Conservation (phyloP, 108 stramenopile species). For the Nitzschia palea region DNA sequence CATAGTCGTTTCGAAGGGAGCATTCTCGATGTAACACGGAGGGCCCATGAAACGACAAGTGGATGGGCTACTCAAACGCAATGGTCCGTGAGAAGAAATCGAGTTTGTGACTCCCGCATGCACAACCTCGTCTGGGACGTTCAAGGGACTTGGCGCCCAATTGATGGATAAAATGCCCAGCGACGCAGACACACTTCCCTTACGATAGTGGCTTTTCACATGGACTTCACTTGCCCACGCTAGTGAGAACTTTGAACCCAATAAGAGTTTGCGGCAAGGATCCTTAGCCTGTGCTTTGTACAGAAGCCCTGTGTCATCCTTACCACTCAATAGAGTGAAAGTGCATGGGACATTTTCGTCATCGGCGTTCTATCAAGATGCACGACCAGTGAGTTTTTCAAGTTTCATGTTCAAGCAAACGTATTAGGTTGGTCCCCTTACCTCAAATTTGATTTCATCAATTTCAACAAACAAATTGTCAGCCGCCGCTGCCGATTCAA, state of each 20-base stretch:
- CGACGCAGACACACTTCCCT: slow-evolving; percentile 32
- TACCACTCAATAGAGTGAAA: slow-evolving; percentile 14
- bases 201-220: slow-evolving; percentile 25
- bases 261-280: slow-evolving; percentile 19
- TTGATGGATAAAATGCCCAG: slow-evolving; percentile 60
- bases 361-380: background rate
- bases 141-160: slow-evolving; percentile 61
- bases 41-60: slow-evolving; percentile 65
- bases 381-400: too few relatives aligned
- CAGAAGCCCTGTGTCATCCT: slow-evolving; percentile 21
- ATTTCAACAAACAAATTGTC: slow-evolving; percentile 44
- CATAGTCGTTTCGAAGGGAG: slow-evolving; percentile 64
- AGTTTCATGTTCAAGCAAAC: background rate
- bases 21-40: slow-evolving; percentile 57
- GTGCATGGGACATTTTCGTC: background rate
- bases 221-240: slow-evolving; percentile 43
- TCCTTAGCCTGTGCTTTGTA: slow-evolving; percentile 23
- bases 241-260: slow-evolving; percentile 54
- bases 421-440: slow-evolving; percentile 8
- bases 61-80: slow-evolving; percentile 36
- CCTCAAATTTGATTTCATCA: slow-evolving; percentile 51
- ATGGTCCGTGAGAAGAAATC: slow-evolving; percentile 62
- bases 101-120: background rate
- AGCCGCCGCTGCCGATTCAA: slow-evolving; percentile 42
- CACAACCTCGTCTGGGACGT: slow-evolving; percentile 23